Percentiles rank a stretch among this genome's conserved stretches.
These are phyloP conservation scores for Sporisorium reilianum DNA, from an alignment of 1,284 basidiomycete genomes.

Conservation along the genomic window DNA sequence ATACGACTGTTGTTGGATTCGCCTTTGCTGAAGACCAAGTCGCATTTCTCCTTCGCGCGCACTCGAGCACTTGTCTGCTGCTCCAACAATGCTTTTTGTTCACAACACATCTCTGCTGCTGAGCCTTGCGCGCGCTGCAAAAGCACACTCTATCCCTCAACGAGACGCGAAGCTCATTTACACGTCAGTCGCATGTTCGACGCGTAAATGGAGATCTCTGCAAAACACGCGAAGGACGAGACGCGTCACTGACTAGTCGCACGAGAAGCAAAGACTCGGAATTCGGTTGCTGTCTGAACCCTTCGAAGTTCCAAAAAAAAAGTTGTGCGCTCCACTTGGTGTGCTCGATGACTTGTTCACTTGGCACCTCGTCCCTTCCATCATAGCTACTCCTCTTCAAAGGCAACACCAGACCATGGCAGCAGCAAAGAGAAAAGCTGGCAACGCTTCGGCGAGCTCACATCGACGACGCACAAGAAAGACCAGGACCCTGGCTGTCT, in stretches of 20 bases:
- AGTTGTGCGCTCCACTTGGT: constrained; percentile 8
- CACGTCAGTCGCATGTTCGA: constrained; percentile 19
- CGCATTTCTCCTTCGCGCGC: too few relatives aligned
- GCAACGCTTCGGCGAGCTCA: constrained; percentile 13
- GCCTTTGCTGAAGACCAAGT: too few relatives aligned
- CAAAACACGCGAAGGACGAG: background rate
- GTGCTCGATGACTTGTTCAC: too few relatives aligned
- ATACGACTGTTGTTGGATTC: background rate
- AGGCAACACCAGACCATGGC: constrained; percentile 9
- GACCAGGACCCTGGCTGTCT: constrained; percentile 40
- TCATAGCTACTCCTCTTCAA: background rate
- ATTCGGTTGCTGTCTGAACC: constrained; percentile 12
- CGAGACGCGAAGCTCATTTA: constrained; percentile 46
- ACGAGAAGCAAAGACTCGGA: constrained; percentile 12
- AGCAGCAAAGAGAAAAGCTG: constrained; percentile 18
- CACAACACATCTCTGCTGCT: background rate
- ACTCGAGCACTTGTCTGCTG: too few relatives aligned
- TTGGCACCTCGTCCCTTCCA: too few relatives aligned
- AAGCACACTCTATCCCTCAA: background rate
- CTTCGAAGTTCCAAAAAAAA: constrained; percentile 3
- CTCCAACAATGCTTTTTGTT: too few relatives aligned
- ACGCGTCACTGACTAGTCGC: constrained; percentile 15
- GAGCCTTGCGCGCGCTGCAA: background rate
- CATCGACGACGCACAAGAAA: constrained; percentile 40
- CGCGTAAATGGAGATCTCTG: constrained; percentile 30